Conservation (phyloP, 441 rosid genomes). For the Kokia cookei region DNA sequence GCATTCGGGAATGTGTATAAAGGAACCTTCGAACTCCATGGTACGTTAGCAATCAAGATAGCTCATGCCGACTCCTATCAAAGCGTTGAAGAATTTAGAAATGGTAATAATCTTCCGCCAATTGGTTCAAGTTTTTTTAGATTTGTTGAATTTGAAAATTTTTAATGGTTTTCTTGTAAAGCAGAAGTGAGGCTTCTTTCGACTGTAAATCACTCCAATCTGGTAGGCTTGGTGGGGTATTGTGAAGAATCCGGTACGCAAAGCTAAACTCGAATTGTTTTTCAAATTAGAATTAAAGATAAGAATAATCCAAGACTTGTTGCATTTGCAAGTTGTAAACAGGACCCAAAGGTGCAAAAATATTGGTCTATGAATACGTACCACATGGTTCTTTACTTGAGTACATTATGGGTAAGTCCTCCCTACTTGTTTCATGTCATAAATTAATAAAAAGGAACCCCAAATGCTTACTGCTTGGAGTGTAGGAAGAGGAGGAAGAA, state of each 20-base stretch:
- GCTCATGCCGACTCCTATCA: slow-evolving; percentile 47
- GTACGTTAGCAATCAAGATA: slow-evolving; percentile 50
- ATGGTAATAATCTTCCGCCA: slow-evolving; percentile 28
- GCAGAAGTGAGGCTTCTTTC: slow-evolving; percentile 57
- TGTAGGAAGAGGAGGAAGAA: slow-evolving; percentile 37
- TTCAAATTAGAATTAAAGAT: not conserved
- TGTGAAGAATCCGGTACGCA: slow-evolving; percentile 51
- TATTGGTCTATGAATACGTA: slow-evolving; percentile 48
- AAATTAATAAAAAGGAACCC: slow-evolving; percentile 31
- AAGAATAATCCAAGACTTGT: not conserved
- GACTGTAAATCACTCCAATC: slow-evolving; percentile 50
- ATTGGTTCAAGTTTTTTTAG: not conserved
- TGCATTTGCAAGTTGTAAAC: slow-evolving; percentile 6
- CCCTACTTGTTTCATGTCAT: no score
- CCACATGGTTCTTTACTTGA: slow-evolving; percentile 59
- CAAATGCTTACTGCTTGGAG: slow-evolving; percentile 8
- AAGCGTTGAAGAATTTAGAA: slow-evolving; percentile 55
- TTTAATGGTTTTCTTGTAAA: slow-evolving; percentile 16
- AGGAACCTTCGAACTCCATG: slow-evolving; percentile 36
- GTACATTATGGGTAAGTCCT: slow-evolving; percentile 22
- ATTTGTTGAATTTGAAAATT: not conserved
- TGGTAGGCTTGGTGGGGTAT: slow-evolving; percentile 51
- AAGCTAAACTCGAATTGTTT: not conserved
- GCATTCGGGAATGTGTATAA: slow-evolving; percentile 52
- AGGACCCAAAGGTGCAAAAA: slow-evolving; percentile 37